phyloP scores from a whole-genome alignment of 2,329 filamentous ascomycete species.

The Thelonectria olida region DNA sequence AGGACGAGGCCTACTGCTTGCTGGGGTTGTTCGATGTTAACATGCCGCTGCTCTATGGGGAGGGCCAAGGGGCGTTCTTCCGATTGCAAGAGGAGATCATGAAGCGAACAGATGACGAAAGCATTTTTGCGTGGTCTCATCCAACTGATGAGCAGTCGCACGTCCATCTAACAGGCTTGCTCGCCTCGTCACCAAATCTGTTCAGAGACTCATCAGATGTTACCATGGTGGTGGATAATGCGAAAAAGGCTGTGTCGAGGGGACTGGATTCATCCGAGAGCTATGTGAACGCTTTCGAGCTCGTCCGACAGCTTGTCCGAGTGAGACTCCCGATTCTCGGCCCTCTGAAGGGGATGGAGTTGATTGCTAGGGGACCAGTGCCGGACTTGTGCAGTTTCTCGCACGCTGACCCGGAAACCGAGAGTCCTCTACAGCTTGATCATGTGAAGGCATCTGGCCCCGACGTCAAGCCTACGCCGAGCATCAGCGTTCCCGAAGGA shows the following conservation, averaged over 20 bases:
- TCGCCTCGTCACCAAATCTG: neutral
- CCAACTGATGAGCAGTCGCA: neutral
- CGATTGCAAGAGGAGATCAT: slow-evolving; percentile 13
- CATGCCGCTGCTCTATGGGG: slow-evolving; percentile 19
- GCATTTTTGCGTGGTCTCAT: neutral
- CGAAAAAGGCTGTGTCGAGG: neutral
- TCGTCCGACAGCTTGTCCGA: neutral
- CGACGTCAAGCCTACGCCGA: no score
- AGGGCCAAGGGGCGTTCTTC: slow-evolving; percentile 4
- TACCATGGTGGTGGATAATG: neutral
- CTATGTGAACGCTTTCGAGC: neutral
- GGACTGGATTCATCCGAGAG: neutral
- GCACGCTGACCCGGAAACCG: neutral
- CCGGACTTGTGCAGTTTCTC: neutral
- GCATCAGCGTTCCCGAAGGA: no score
- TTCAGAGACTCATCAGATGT: neutral
- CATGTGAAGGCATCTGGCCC: no score
- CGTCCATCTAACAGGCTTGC: neutral
- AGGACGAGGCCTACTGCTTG: slow-evolving; percentile 13
- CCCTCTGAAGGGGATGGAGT: neutral
- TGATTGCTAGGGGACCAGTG: neutral
- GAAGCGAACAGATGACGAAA: slow-evolving; percentile 3
- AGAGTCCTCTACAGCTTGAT: no score
- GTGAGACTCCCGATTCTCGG: neutral
- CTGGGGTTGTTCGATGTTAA: slow-evolving; percentile 16